Conservation (phyloP, 306 rosid genomes). For the Neltuma alba region DNA sequence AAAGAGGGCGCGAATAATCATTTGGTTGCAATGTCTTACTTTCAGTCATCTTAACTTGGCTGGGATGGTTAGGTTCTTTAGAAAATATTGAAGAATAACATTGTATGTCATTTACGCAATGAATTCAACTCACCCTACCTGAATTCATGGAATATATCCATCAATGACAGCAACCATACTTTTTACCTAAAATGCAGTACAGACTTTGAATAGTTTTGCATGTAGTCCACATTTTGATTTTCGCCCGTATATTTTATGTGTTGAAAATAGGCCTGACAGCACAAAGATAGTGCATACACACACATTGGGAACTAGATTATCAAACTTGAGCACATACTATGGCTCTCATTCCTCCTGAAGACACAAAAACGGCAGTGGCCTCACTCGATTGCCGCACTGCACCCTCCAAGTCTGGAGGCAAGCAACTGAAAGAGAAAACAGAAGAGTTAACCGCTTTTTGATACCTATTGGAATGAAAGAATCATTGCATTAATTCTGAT, state of each 20-base stretch:
- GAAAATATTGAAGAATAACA: neutral
- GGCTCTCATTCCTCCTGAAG: slow-evolving; percentile 95
- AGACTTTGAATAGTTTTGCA: slow-evolving; percentile 25
- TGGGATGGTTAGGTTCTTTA: neutral
- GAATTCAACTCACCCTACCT: neutral
- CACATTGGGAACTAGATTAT: slow-evolving; percentile 16
- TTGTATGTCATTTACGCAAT: neutral
- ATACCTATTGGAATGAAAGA: slow-evolving; percentile 27
- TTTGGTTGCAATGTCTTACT: neutral
- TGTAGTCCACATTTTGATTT: neutral
- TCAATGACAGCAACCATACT: neutral
- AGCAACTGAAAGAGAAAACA: slow-evolving; percentile 66
- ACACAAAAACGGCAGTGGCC: slow-evolving; percentile 72
- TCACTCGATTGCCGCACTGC: slow-evolving; percentile 87
- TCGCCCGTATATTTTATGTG: slow-evolving; percentile 7
- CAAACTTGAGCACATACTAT: slow-evolving; percentile 56
- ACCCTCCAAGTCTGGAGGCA: slow-evolving; percentile 93
- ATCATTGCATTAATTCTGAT: neutral
- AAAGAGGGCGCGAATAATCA: slow-evolving; percentile 2
- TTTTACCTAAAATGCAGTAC: slow-evolving; percentile 3
- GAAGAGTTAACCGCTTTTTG: slow-evolving; percentile 31
- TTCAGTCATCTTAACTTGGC: neutral
- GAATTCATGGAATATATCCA: neutral
- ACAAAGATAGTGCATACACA: neutral
- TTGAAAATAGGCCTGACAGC: slow-evolving; percentile 1